Base-by-base conservation (phyloP, 352 stramenopile genomes). In the Phytophthora idaei region DNA sequence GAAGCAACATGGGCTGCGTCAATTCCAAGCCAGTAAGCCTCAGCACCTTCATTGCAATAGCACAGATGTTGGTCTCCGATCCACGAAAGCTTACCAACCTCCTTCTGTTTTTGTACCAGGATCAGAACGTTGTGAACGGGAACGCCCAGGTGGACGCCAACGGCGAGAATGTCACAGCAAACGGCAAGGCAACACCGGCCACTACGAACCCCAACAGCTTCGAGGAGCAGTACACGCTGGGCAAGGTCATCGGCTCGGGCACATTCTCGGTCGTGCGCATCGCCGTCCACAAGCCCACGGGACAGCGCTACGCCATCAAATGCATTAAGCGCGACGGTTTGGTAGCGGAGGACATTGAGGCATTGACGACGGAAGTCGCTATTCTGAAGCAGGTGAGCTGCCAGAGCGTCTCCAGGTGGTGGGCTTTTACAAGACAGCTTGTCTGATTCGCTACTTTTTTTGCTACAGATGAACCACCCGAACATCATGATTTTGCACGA, bases 401-500 rank as follows among this genome's bases (percentile, higher is more conserved):
- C 42, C 21, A 21, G 15, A 58, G 8, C 21, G n/a, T 47, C 14
- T 39, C 7, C 44, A 2, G 8, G 10, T n/a, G 3, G 36, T 17
- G 36, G n/a, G 32, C 9, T 12, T 37, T 37, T 37, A 37, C 32
- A 42, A n/a, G 36, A n/a, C 36, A 42, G 10, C 17, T 17, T 7
- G 36, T 42, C 51, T 67, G 25, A 69, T 7, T 45, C 45, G 15
- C 37, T 60, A 15, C 61, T 61, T 57, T 50, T 50, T 15, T 32
- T 48, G 6, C 32, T 54, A 39, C 50, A 96, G 85, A 92, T 97
- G 78, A 90, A 96, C 62, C 92, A 98, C 73, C 89, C 90, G 12
- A 96, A 98, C 72, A 97, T 98, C 51, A 95, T 98, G 85, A 93
- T 92, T 21, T 63, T 97, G 29, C 80, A 98, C 57, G 95, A 97